phyloP scores from a whole-genome alignment of 2,329 filamentous ascomycete genomes.

The Penicillium aurantiogriseum region DNA sequence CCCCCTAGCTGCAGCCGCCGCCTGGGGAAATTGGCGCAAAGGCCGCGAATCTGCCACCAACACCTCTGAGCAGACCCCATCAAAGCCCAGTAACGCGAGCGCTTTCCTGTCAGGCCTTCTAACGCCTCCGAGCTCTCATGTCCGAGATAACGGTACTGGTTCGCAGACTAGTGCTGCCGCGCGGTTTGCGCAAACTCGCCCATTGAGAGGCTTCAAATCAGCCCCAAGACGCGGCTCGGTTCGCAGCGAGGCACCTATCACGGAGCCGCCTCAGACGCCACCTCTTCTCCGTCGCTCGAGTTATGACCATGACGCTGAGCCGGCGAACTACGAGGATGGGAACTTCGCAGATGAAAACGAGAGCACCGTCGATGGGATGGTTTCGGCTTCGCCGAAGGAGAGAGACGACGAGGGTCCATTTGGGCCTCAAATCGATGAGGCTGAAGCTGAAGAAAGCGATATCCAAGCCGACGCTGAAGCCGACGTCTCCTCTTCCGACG shows the following conservation, averaged over 20 bases:
- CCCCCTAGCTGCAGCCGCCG: constrained; percentile 85
- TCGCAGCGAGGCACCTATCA: constrained; percentile 31
- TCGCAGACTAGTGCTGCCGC: constrained; percentile 38
- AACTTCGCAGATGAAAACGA: constrained; percentile 50
- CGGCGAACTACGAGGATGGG: constrained; percentile 46
- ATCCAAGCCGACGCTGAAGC: background rate
- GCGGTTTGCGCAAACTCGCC: constrained; percentile 36
- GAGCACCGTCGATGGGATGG: constrained; percentile 46
- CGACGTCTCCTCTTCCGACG: constrained; percentile 8
- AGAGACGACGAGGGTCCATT: constrained; percentile 32
- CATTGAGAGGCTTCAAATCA: constrained; percentile 33
- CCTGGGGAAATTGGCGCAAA: constrained; percentile 94
- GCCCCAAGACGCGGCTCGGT: constrained; percentile 31
- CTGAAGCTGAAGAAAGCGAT: constrained; percentile 3
- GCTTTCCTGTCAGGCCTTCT: constrained; percentile 75
- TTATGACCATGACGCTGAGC: constrained; percentile 61
- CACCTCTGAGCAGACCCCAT: constrained; percentile 55
- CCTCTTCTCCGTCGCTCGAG: constrained; percentile 55
- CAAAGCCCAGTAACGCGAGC: constrained; percentile 56
- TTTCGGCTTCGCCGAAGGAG: constrained; percentile 36
- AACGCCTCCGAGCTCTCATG: constrained; percentile 79
- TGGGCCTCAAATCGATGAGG: constrained; percentile 29
- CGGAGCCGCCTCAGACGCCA: constrained; percentile 49
- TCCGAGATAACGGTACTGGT: constrained; percentile 58
- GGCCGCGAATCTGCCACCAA: constrained; percentile 55